Evolutionary conservation across 352 stramenopile species (phyloP), one percentile per base, ranked within the genome.

Genomic region (Phytophthora litchii): DNA sequence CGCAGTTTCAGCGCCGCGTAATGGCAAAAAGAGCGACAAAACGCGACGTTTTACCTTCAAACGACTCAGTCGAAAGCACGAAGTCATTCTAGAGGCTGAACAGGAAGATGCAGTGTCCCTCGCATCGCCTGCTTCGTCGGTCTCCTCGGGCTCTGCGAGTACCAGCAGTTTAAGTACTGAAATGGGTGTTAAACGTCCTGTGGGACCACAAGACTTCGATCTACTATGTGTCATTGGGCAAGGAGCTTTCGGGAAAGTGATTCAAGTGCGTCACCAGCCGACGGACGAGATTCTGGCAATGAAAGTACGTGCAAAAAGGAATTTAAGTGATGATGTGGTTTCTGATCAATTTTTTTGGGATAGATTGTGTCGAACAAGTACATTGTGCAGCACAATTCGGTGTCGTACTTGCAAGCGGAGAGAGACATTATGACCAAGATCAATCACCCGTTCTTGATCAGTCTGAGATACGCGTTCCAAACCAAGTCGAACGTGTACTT

Each of bases 361-460:
- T 51, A 90, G 79, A 91, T 94, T 61, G 81, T 94, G 32, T 88
- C 73, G 36, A 92, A 92, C 65, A 90, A 92, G 70, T 91, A 89
- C 67, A 80, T 95, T 35, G 80, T 92, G 54, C 86, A 95, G 71
- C 76, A 91, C 64, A 92, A 92, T 48, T 92, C 83, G 29, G 67
- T 93, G 41, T 66, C 74, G 51, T 91, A 92, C 50, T 52, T 93
- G 21, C 82, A 93, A 52, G 78, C 83, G 1, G 86, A 95, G 65
- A 74, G 86, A 36, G 82, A 93, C 58, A 93, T 93, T 43, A 92
- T 95, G 84, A 91, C 82, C 54, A 91, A 93, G 72, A 89, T 95
- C 56, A 83, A 82, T 52, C 86, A 95, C 45, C 86, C 86, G 43
- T 95, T 95, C 61, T 50, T 95, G 4, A 87, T 93, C 51, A 88